Evolutionary conservation across 139 green algal genomes (phyloP).

Genomic region (Deuterostichococcus epilithicus): DNA sequence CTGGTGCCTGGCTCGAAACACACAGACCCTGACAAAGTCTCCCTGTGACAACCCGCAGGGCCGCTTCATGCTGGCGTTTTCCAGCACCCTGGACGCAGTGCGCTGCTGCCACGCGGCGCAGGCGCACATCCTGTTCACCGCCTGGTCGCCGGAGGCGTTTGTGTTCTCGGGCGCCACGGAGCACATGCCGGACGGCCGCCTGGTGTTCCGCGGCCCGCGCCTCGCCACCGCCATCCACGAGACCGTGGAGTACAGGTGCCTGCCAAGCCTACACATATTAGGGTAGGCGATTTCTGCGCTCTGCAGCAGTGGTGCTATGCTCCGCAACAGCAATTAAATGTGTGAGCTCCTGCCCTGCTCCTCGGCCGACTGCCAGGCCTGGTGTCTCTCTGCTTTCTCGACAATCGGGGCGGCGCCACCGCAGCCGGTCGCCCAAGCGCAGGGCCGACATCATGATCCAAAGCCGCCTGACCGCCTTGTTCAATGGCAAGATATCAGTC

Average conservation of each 20-base stretch:
- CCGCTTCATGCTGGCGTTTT: slow-evolving; percentile 51
- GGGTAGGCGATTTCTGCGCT: too few relatives aligned
- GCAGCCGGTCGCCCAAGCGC: too few relatives aligned
- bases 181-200: slow-evolving; percentile 53
- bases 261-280: not conserved
- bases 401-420: too few relatives aligned
- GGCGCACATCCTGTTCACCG: slow-evolving; percentile 41
- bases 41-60: slow-evolving; percentile 21
- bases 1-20: too few relatives aligned
- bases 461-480: too few relatives aligned
- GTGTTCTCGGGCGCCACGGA: slow-evolving; percentile 44
- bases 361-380: too few relatives aligned
- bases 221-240: slow-evolving; percentile 68
- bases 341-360: too few relatives aligned
- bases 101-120: slow-evolving; percentile 70
- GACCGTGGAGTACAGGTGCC: slow-evolving; percentile 39
- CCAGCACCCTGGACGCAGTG: slow-evolving; percentile 54
- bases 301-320: slow-evolving; percentile 4
- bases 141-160: slow-evolving; percentile 41
- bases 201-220: slow-evolving; percentile 61
- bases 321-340: not conserved
- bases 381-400: too few relatives aligned
- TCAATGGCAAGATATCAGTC: too few relatives aligned
- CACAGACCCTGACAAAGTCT: too few relatives aligned
- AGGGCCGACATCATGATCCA: too few relatives aligned